Conservation (phyloP, 305 asterid species). For the Ilex paraguariensis region DNA sequence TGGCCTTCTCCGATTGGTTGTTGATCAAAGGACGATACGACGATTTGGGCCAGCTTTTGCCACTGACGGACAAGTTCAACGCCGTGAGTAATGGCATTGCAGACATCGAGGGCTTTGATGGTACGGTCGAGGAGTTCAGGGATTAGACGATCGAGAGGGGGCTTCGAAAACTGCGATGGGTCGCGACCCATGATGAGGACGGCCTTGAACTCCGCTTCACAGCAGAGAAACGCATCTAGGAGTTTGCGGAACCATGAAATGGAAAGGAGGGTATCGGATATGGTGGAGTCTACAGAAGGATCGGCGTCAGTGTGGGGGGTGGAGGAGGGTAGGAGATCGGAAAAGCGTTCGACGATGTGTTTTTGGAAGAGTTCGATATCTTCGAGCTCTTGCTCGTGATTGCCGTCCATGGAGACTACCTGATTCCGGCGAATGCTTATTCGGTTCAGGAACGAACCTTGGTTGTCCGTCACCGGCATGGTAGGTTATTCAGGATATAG, state of each 20-base stretch:
- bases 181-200: constrained; percentile 56
- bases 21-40: constrained; percentile 51
- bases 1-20: constrained; percentile 73
- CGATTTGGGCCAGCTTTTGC: constrained; percentile 67
- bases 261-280: constrained; percentile 37
- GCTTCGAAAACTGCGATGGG: constrained; percentile 49
- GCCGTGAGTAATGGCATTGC: constrained; percentile 78
- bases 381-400: constrained; percentile 55
- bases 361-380: constrained; percentile 70
- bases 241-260: constrained; percentile 67
- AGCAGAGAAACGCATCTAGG: constrained; percentile 67
- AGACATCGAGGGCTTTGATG: constrained; percentile 68
- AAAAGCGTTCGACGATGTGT: constrained; percentile 63
- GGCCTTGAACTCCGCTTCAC: constrained; percentile 77
- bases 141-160: constrained; percentile 72
- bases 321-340: constrained; percentile 41
- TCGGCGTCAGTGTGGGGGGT: not conserved
- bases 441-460: constrained; percentile 75
- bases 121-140: constrained; percentile 67
- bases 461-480: constrained; percentile 65
- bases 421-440: constrained; percentile 91
- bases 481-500: not conserved
- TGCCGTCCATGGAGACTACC: constrained; percentile 40
- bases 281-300: constrained; percentile 30
- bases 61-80: constrained; percentile 64